Evolutionary conservation across 176 grass and related monocot species (phyloP), one percentile per base, ranked within the genome.

Genomic region (Puccinellia tenuiflora): DNA sequence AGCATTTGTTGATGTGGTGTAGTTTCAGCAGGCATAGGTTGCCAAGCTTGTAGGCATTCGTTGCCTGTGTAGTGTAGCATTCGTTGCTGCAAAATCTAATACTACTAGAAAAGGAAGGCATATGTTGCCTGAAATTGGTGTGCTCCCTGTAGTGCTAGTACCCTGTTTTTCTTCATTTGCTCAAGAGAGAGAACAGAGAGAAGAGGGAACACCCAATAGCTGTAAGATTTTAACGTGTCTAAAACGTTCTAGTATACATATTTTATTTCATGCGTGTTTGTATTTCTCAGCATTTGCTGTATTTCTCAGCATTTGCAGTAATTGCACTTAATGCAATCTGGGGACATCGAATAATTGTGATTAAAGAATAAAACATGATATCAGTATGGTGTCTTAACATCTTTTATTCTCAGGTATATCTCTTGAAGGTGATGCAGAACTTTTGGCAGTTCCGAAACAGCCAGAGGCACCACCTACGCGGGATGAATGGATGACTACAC

Each of bases 401-500:
- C 6, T 25, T 51, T 84, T 64, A 8, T 84, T 75, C 31, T 24
- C 60, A 98, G 95, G 96, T 77, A 86, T 98, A 85, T 93, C 96
- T 24, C 90, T 98, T 24, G 96, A 90, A n/a, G 92, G 92, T 68
- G 96, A 95, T 83, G 90, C 95, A 34, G 96, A 98, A 84, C 92
- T 98, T 85, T 85, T 98, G 70, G 86, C 92, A 57, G 87, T 90
- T 40, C 90, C 91, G 14, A 95, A 91, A 85, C 90, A 91, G 73
- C 56, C 65, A 81, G 52, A 95, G 73, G 59, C 71, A 85, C 90
- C 71, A 85, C 90, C 87, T 57, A 98, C 82, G 73, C 88, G 96
- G 79, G 96, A 98, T 77, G 96, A 98, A 77, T 98, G 96, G 96
- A 98, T 98, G 96, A 98, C 96, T 59, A 90, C 88, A 38, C 90